Base-by-base conservation (phyloP, 1,139 yeast species). In the Blastobotrys serpentis region DNA sequence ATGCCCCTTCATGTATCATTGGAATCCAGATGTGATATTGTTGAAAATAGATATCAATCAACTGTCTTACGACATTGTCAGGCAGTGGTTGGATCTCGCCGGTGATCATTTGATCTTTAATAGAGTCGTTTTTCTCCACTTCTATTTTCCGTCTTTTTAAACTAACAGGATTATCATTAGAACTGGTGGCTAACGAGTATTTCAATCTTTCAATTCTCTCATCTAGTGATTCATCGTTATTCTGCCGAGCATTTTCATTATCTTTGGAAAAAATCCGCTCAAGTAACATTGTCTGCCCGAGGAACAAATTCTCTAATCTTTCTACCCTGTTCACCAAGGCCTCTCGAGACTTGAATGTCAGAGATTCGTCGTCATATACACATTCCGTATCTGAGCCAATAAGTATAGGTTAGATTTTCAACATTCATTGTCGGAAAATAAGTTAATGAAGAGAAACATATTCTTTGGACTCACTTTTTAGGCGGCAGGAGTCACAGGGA, bases 11-110 rank as follows among this genome's bases (percentile, higher is more conserved):
- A 25, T 55, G 58, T 22, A 55, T 19, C 26, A 55, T 47, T 3
- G 58, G 57, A 4, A 54, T 54, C 58, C 58, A 55, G 4, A 57
- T 56, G 32, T 55, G 58, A 5, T 54, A 44, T 14, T 45, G 40
- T 30, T 30, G 36, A 36, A 55, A 55, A 40, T 54, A 55, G 13
- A 41, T 33, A 7, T 37, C 42, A 29, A 52, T 42, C 13, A 54
- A 42, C 25, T 34, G 17, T 4, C n/a, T n/a, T 39, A 53, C 25
- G 18, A 53, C 16, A n/a, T 46, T 48, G 7, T 33, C 42, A 2
- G 52, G 42, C 7, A 52, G 53, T 4, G 42, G 40, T 13, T 39
- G 16, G 17, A 32, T 37, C 18, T 25, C 38, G 6, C 16, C n/a
- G 17, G 37, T 16, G 6, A 10, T 6, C 10, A 23, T 6, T 6